phyloP scores from a whole-genome alignment of 495 filamentous ascomycete genomes.

The Penicillium odoratum region DNA sequence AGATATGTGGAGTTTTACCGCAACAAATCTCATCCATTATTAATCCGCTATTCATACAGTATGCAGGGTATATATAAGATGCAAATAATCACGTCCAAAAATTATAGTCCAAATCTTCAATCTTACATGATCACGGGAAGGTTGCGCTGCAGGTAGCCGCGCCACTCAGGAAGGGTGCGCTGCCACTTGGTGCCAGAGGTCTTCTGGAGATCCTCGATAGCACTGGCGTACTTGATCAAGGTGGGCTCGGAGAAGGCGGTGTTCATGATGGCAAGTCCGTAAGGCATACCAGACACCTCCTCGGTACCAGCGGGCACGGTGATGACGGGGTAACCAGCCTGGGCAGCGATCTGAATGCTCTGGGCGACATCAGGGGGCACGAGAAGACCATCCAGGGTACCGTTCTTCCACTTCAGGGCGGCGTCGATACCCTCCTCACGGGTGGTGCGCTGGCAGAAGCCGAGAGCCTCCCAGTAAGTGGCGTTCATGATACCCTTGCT shows the following conservation, averaged over 20 bases:
- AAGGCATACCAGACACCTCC: constrained; percentile 62
- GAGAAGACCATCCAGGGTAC: constrained; percentile 58
- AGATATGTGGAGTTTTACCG: neutral
- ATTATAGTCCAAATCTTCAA: neutral
- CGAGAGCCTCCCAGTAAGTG: constrained; percentile 64
- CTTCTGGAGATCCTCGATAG: constrained; percentile 65
- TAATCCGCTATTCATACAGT: constrained; percentile 1
- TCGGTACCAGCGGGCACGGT: constrained; percentile 63
- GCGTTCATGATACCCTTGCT: constrained; percentile 62
- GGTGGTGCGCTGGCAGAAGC: constrained; percentile 57
- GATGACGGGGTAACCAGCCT: constrained; percentile 68
- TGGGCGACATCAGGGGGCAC: constrained; percentile 68
- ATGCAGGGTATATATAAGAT: neutral
- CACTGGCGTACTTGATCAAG: constrained; percentile 64
- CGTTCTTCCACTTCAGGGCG: constrained; percentile 52
- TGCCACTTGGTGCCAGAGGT: constrained; percentile 35
- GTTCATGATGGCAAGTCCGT: constrained; percentile 64
- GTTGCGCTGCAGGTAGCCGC: constrained; percentile 50
- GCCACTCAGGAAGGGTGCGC: constrained; percentile 53
- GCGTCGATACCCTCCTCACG: constrained; percentile 69
- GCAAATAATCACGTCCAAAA: neutral
- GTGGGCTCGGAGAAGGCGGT: constrained; percentile 64
- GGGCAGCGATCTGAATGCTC: constrained; percentile 55
- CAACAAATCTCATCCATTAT: constrained; percentile 4
- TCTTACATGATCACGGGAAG: constrained; percentile 46